Evolutionary conservation across 495 filamentous ascomycete genomes (phyloP), one percentile per base, ranked within the genome.

Genomic region (Hapsidospora chrysogenum): DNA sequence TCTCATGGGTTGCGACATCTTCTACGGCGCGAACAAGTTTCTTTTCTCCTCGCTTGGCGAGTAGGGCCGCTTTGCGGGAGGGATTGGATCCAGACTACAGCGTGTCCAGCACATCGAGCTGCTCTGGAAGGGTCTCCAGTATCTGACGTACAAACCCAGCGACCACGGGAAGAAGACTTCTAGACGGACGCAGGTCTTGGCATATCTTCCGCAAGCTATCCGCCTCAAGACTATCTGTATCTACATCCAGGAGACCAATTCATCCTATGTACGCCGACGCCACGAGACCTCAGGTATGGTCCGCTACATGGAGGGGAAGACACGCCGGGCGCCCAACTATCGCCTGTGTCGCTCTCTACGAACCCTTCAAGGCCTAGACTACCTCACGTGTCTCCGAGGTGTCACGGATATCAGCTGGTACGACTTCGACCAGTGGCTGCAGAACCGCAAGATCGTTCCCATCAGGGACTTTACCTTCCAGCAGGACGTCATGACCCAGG

Each of bases 31-130:
- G 0, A 64, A 64, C 34, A 60, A 58, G 0, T 64, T 64, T 16
- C 56, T 56, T 0, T 63, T 64, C 31, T 61, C 57, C 8, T 55
- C 50, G 2, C 44, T 64, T 0, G 60, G 60, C 3, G 59, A 64
- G 33, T 50, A 54, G 17, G 41, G 43, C 6, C 50, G 56, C 3
- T 64, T 64, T 33, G 47, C 45, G 25, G 37, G 47, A 6, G 57
- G 57, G 1, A 56, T 52, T 7, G 49, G 50, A 1, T 9, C 13
- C 0, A 45, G 50, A 1, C 46, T 53, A 2, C 45, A 51, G 6
- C 47, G 59, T 0, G 26, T 64, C 0, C 56, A 49, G 18, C 44
- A 61, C 10, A 14, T 63, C 1, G 59, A 63, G 29, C 20, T 63
- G 0, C 42, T 51, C 9, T 50, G 50, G 23, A 39, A 34, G 18